A percentile compares a stretch with the other conserved stretches of the same genome.
phyloP scores from a whole-genome alignment of 2,329 filamentous ascomycete genomes.

The Nigrospora sphaerica region DNA sequence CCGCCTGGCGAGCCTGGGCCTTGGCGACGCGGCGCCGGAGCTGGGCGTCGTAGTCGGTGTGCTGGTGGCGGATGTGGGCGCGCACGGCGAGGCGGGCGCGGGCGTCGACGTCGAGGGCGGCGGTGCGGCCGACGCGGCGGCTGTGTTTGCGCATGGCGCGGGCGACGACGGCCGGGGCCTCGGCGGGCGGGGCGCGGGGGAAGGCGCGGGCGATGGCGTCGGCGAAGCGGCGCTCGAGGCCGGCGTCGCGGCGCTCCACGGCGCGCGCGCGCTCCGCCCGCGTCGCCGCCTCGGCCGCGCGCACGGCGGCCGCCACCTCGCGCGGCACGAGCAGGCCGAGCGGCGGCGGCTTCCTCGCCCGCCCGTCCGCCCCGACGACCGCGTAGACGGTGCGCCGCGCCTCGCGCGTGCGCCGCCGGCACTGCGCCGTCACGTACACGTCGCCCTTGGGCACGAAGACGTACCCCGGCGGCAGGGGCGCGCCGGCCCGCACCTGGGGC shows the following conservation, averaged over 20 bases:
- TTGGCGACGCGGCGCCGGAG: slow-evolving; percentile 9
- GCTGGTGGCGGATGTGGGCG: slow-evolving; percentile 39
- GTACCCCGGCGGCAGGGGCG: slow-evolving; percentile 30
- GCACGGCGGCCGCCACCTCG: slow-evolving; percentile 20
- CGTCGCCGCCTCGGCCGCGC: slow-evolving; percentile 13
- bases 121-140: slow-evolving; percentile 38
- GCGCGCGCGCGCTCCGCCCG: slow-evolving; percentile 21
- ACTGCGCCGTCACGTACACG: slow-evolving; percentile 32
- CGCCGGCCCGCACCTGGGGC: slow-evolving; percentile 11
- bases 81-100: slow-evolving; percentile 38
- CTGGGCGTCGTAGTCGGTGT: slow-evolving; percentile 38
- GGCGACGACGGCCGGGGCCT: slow-evolving; percentile 25
- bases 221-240: slow-evolving; percentile 22
- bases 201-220: slow-evolving; percentile 29
- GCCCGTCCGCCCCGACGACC: slow-evolving; percentile 18
- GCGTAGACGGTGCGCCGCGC: slow-evolving; percentile 25
- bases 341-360: slow-evolving; percentile 6
- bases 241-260: slow-evolving; percentile 25
- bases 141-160: slow-evolving; percentile 37
- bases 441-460: slow-evolving; percentile 33
- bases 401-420: slow-evolving; percentile 27
- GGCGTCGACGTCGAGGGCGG: slow-evolving; percentile 25
- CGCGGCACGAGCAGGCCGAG: slow-evolving; percentile 33
- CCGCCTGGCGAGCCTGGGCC: slow-evolving; percentile 1
- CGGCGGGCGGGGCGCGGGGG: slow-evolving; percentile 28